Percentiles rank a stretch among this genome's conserved stretches.
Conservation (phyloP, 106 monocot species). For the Dendrobium catenatum region DNA sequence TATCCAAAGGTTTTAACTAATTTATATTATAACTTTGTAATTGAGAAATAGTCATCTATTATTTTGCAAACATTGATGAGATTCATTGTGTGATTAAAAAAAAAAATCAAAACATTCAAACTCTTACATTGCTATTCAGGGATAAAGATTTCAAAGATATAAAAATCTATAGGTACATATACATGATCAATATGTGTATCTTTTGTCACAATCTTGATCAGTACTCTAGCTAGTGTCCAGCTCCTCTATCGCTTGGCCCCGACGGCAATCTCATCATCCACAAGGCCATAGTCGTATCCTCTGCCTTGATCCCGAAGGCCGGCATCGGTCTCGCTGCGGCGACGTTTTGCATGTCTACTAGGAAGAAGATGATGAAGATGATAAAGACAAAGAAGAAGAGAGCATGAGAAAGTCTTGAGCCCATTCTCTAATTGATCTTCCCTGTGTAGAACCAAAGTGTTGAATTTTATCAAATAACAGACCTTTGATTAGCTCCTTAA, state of each 20-base stretch:
- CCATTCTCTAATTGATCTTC: not conserved
- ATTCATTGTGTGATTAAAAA: not conserved
- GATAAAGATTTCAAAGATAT: not conserved
- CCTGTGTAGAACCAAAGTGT: too few relatives aligned
- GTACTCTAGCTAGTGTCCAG: not conserved
- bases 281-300: not conserved
- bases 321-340: not conserved
- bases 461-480: too few relatives aligned
- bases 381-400: not conserved
- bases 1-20: too few relatives aligned
- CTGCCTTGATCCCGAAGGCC: not conserved
- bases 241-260: not conserved
- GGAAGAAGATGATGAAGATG: not conserved
- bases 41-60: not conserved
- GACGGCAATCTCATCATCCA: conserved; percentile 5
- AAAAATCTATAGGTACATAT: not conserved
- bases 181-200: not conserved
- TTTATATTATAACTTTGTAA: too few relatives aligned
- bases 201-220: not conserved
- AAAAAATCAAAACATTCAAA: not conserved
- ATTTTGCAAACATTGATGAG: not conserved
- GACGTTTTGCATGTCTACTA: not conserved
- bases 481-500: not conserved
- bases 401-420: not conserved
- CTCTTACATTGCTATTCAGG: not conserved